These are phyloP conservation scores for Claviceps purpurea DNA, from an alignment of 2,329 filamentous ascomycete species.

Conservation along the genomic window DNA sequence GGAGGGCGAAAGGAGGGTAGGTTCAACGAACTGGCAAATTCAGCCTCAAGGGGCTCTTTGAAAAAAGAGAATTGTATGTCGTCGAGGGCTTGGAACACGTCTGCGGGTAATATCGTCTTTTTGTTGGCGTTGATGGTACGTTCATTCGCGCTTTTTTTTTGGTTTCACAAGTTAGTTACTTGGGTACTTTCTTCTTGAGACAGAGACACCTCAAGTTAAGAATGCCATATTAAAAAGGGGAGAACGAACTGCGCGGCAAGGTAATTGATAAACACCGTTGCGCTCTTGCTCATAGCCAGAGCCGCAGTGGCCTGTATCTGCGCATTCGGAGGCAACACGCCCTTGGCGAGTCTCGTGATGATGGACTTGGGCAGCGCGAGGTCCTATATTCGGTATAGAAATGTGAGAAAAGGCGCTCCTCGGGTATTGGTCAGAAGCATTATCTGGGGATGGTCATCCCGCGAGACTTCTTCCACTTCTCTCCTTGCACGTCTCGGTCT, in stretches of 20 bases:
- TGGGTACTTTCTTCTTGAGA: background rate
- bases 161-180: background rate
- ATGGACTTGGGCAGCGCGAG: slow-evolving; percentile 69
- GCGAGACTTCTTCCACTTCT: too few species aligned
- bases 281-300: slow-evolving; percentile 65
- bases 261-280: slow-evolving; percentile 74
- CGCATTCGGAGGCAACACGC: slow-evolving; percentile 65
- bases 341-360: slow-evolving; percentile 66
- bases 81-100: slow-evolving; percentile 66
- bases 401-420: too few species aligned
- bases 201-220: too few species aligned
- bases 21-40: slow-evolving; percentile 52
- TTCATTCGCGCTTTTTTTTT: slow-evolving; percentile 51
- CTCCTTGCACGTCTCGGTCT: too few species aligned
- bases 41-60: slow-evolving; percentile 53
- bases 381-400: slow-evolving; percentile 35
- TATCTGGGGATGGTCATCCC: too few species aligned
- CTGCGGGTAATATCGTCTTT: slow-evolving; percentile 64
- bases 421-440: too few species aligned
- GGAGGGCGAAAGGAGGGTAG: too few species aligned
- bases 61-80: slow-evolving; percentile 67
- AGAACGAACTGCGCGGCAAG: slow-evolving; percentile 51
- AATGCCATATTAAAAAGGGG: background rate
- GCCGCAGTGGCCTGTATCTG: slow-evolving; percentile 76
- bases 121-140: slow-evolving; percentile 52